phyloP scores from a whole-genome alignment of 140 eudicot species.

The Senecio squalidus region DNA sequence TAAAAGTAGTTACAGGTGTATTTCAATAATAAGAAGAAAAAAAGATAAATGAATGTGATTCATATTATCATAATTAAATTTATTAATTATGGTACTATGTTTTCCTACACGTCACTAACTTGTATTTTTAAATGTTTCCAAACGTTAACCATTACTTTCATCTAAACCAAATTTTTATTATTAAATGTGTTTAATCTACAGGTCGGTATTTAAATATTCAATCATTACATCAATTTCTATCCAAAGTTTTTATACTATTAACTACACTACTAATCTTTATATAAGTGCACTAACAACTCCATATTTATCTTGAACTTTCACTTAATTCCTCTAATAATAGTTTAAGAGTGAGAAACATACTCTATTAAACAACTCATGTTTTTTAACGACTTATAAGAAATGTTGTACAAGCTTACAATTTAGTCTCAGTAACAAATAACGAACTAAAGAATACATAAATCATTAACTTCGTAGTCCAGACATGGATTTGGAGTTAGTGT shows the following conservation, averaged over 20 bases:
- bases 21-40: slow-evolving; percentile 1
- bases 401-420: too few relatives aligned
- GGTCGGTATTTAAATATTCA: slow-evolving; percentile 21
- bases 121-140: slow-evolving; percentile 8
- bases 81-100: not conserved
- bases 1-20: not conserved
- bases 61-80: slow-evolving; percentile 7
- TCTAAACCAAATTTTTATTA: not conserved
- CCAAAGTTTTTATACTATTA: not conserved
- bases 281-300: slow-evolving; percentile 5
- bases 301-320: not conserved
- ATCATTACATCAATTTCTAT: not conserved
- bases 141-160: not conserved
- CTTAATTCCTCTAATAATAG: not conserved
- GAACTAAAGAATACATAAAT: too few relatives aligned
- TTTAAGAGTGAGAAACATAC: not conserved
- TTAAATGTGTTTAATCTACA: not conserved
- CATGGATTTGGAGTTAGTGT: too few relatives aligned
- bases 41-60: not conserved
- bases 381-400: too few relatives aligned
- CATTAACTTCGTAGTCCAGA: too few relatives aligned
- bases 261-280: not conserved
- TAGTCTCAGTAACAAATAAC: too few relatives aligned
- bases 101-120: slow-evolving; percentile 7
- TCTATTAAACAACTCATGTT: too few relatives aligned